A percentile compares a stretch with the other conserved stretches of the same genome.
Evolutionary conservation across 164 flowering plant genomes (phyloP).

Genomic region (Taxillus chinensis): DNA sequence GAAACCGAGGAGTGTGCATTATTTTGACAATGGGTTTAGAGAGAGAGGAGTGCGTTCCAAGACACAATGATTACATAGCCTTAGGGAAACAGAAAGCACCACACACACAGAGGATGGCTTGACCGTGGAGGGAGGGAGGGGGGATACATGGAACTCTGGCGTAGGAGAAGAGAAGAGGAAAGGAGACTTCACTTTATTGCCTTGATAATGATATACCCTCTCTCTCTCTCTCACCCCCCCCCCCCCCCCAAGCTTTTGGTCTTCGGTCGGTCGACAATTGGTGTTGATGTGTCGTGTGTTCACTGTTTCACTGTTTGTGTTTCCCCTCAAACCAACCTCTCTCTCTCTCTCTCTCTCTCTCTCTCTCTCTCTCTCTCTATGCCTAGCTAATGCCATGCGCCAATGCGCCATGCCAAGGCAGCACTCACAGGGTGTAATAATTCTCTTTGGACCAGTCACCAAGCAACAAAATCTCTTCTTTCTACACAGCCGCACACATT

Average conservation of each 20-base stretch:
- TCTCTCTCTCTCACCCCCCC: background rate
- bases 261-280: constrained; percentile 72
- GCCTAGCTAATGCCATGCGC: too few species aligned
- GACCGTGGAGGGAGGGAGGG: constrained; percentile 20
- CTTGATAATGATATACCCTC: constrained; percentile 27
- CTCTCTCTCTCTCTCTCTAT: constrained; percentile 6
- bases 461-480: constrained; percentile 10
- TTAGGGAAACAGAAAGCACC: constrained; percentile 69
- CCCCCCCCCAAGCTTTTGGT: constrained; percentile 8
- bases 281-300: constrained; percentile 40
- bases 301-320: constrained; percentile 18
- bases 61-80: constrained; percentile 90
- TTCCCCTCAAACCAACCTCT: constrained; percentile 3
- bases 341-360: constrained; percentile 15
- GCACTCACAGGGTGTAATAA: constrained; percentile 32
- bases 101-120: constrained; percentile 59
- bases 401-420: constrained; percentile 6
- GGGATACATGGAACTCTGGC: constrained; percentile 9
- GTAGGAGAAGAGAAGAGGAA: constrained; percentile 6
- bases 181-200: constrained; percentile 10
- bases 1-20: too few species aligned
- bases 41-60: constrained; percentile 70
- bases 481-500: background rate
- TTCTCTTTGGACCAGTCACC: constrained; percentile 30
- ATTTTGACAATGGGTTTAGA: background rate